phyloP scores from a whole-genome alignment of 306 rosid species.

The Macrotyloma uniflorum region DNA sequence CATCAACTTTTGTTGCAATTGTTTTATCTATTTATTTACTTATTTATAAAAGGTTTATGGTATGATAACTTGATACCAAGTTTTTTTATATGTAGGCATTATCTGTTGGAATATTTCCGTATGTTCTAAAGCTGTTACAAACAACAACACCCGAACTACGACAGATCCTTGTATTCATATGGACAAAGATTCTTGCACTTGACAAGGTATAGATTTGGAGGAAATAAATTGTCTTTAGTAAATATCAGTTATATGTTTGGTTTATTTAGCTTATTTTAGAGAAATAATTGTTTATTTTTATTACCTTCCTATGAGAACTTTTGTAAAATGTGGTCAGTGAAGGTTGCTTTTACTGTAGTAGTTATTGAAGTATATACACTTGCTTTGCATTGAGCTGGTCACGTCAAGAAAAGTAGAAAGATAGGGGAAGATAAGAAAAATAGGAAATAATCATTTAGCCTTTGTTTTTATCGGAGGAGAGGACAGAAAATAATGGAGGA shows the following conservation, averaged over 20 bases:
- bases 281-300: neutral
- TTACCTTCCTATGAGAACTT: too few species aligned
- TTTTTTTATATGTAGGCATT: slow-evolving; percentile 63
- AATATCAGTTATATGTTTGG: slow-evolving; percentile 3
- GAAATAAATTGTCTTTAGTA: slow-evolving; percentile 10
- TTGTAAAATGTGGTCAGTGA: neutral
- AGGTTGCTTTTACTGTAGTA: neutral
- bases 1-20: slow-evolving; percentile 23
- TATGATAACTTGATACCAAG: slow-evolving; percentile 24
- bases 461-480: neutral
- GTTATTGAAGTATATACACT: neutral
- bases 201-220: slow-evolving; percentile 75
- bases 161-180: slow-evolving; percentile 94
- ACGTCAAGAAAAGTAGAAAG: slow-evolving; percentile 15
- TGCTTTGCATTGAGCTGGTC: neutral
- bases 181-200: slow-evolving; percentile 98
- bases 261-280: neutral
- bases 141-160: slow-evolving; percentile 94
- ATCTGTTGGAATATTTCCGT: slow-evolving; percentile 98
- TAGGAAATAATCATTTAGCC: neutral
- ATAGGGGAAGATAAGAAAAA: neutral
- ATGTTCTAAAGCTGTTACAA: slow-evolving; percentile 92
- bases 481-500: neutral
- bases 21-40: neutral
- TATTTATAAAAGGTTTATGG: neutral